A percentile compares a stretch with the other conserved stretches of the same genome.
These are phyloP conservation scores for Tulasnella sp. DNA, from an alignment of 768 basidiomycete species.

Conservation along the genomic window DNA sequence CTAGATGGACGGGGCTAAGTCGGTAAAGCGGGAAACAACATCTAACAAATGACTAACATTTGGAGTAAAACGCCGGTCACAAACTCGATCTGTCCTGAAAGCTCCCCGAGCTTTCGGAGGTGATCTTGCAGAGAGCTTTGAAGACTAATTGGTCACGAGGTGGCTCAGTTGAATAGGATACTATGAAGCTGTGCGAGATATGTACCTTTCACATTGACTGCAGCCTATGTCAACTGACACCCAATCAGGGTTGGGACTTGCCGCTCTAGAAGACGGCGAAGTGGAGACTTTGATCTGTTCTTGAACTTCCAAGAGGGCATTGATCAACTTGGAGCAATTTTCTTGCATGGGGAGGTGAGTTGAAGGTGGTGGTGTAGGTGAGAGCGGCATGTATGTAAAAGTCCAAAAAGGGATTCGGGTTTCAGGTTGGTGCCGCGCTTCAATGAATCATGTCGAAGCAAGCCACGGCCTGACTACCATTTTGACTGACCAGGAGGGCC, in stretches of 20 bases:
- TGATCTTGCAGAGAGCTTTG: neutral
- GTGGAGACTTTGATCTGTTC: neutral
- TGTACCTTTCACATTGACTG: neutral
- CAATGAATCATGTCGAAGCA: slow-evolving; percentile 12
- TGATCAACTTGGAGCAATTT: neutral
- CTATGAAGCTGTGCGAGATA: neutral
- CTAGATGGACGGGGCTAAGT: neutral
- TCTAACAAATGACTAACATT: neutral
- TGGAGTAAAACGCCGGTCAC: neutral
- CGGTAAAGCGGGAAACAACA: neutral
- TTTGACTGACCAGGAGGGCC: neutral
- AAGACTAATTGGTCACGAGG: neutral
- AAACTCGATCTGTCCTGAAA: neutral
- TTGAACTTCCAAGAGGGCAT: neutral
- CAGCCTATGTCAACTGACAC: neutral
- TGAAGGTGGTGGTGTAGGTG: neutral
- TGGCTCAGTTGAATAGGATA: neutral
- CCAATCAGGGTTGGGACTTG: neutral
- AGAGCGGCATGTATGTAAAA: neutral
- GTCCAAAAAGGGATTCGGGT: neutral
- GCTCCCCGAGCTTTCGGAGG: neutral
- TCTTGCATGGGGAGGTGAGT: neutral
- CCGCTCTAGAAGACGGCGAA: neutral
- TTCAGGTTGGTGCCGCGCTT: neutral
- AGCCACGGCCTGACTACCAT: neutral